phyloP scores from a whole-genome alignment of 139 green algal species.

The Trebouxia sp. region DNA sequence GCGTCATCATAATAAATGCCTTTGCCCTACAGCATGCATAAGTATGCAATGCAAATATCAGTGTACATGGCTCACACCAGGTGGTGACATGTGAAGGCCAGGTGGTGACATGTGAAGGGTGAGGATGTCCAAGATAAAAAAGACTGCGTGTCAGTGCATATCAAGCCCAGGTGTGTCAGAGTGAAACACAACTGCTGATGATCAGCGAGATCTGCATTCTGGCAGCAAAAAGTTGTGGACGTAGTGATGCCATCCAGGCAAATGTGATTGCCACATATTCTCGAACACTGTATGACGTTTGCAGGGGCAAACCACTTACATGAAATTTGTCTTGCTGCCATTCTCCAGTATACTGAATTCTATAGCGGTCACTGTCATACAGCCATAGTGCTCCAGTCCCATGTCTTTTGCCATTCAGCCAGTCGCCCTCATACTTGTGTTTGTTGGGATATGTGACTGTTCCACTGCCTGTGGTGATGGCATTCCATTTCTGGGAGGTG shows the following conservation, averaged over 20 bases:
- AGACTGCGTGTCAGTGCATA: not conserved
- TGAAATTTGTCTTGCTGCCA: conserved; percentile 40
- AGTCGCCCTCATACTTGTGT: conserved; percentile 33
- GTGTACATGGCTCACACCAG: too few species aligned
- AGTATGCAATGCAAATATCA: too few species aligned
- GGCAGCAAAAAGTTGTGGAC: not conserved
- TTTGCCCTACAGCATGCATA: conserved; percentile 33
- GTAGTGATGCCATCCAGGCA: not conserved
- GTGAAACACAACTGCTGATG: too few species aligned
- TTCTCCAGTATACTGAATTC: conserved; percentile 45
- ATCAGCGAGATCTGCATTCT: too few species aligned
- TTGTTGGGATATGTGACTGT: not conserved
- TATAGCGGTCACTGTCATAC: conserved; percentile 34
- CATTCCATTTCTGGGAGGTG: not conserved
- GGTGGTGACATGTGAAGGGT: not conserved
- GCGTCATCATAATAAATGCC: conserved; percentile 21
- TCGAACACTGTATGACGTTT: not conserved
- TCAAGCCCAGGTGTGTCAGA: too few species aligned
- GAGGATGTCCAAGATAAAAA: not conserved
- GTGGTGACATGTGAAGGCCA: too few species aligned
- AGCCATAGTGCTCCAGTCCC: conserved; percentile 43
- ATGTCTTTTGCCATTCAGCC: conserved; percentile 13
- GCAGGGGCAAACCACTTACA: not conserved
- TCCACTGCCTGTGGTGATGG: not conserved
- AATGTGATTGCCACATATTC: not conserved